Evolutionary conservation across 2,329 filamentous ascomycete genomes (phyloP), one percentile per base, ranked within the genome.

Genomic region (Calonectria naviculata): DNA sequence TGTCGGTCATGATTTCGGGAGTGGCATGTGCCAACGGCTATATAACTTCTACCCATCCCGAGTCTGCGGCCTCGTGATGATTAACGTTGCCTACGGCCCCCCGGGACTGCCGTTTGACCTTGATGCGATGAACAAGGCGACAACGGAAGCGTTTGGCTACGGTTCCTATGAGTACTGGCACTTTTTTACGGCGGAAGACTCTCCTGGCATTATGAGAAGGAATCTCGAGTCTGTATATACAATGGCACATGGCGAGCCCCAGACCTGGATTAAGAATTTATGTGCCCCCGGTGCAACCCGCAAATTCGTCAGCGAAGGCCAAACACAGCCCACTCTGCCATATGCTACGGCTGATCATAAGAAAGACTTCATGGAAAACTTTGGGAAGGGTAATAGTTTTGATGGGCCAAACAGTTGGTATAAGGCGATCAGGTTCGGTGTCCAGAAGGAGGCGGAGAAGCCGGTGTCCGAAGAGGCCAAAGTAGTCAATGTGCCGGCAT

Each of bases 1-100:
- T 0, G 66, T 75, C 9, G 71, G 70, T 0, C 75, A 77, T 41
- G 75, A 77, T n/a, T 75, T 42, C 17, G 38, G 38, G 1, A 42
- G 38, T 8, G 38, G 13, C 17, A 42, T 42, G 38, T 42, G 38
- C 5, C 38, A 42, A 8, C 13, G 38, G 17, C 8, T 42, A 3
- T 42, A 42, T 19, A 19, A 42, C 17, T 42, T 42, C 38, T n/a
- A 42, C 5, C 38, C 38, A 5, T 15, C 9, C 38, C 15, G 38
- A n/a, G 38, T 42, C 7, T 42, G 13, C 38, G 38, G 38, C 17
- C 15, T 42, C 15, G 38, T 42, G 15, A 42, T 42, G 38, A 42
- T 42, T n/a, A 42, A 42, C 17, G 38, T 42, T 19, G 38, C 38
- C 38, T 42, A 42, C 17, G 17, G 17, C 17, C 38, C 2, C 7